phyloP scores from a whole-genome alignment of 495 filamentous ascomycete species.

The Aspergillus avenaceus region DNA sequence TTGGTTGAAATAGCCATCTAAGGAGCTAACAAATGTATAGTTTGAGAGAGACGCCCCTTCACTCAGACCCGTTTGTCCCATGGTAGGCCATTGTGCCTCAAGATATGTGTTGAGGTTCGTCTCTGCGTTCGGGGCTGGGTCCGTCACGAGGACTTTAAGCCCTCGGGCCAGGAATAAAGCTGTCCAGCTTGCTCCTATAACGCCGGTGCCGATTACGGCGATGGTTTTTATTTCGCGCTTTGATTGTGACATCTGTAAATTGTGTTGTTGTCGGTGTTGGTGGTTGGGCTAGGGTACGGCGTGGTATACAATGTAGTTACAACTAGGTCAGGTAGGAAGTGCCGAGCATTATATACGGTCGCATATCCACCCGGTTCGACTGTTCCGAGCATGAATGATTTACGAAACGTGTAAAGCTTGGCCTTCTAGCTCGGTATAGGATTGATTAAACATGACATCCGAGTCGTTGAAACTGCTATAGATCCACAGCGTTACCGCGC shows the following conservation, averaged over 20 bases:
- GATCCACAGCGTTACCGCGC: neutral
- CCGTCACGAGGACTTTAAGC: conserved; percentile 16
- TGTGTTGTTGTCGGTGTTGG: too few relatives aligned
- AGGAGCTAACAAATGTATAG: conserved; percentile 11
- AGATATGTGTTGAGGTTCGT: conserved; percentile 9
- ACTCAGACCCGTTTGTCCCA: conserved; percentile 1
- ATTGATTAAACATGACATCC: neutral
- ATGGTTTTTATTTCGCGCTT: conserved; percentile 9
- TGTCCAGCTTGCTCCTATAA: conserved; percentile 21
- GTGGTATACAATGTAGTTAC: too few relatives aligned
- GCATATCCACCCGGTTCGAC: too few relatives aligned
- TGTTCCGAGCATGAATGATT: too few relatives aligned
- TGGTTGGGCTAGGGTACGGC: too few relatives aligned
- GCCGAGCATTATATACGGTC: too few relatives aligned
- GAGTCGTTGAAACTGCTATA: neutral
- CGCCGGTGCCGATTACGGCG: conserved; percentile 18
- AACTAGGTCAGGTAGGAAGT: too few relatives aligned
- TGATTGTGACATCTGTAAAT: too few relatives aligned
- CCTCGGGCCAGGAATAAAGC: conserved; percentile 17
- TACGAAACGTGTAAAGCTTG: too few relatives aligned
- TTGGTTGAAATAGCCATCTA: conserved; percentile 7
- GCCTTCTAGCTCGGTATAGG: neutral
- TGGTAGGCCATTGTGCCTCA: conserved; percentile 1
- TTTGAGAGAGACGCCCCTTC: conserved; percentile 6
- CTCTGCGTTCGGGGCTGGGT: conserved; percentile 18